These are phyloP conservation scores for Russula olivacea DNA, from an alignment of 768 basidiomycete species.

Conservation along the genomic window DNA sequence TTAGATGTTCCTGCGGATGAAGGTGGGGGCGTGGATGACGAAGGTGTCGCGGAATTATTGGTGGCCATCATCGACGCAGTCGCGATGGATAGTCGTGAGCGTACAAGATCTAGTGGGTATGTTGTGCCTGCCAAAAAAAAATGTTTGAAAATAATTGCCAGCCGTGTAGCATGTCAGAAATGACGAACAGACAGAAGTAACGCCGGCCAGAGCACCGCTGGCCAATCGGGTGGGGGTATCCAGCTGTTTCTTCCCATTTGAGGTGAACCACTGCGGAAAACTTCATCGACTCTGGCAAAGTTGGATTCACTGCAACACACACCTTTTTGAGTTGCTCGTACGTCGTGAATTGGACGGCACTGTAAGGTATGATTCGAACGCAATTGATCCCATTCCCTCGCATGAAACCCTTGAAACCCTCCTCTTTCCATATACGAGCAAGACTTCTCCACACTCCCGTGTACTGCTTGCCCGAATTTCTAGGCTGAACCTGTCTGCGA, in stretches of 20 bases:
- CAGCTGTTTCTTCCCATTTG: conserved; percentile 61
- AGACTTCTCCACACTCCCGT: conserved; percentile 81
- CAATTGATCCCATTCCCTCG: conserved; percentile 91
- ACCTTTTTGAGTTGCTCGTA: conserved; percentile 92
- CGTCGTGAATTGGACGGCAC: conserved; percentile 79
- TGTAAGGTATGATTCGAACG: conserved; percentile 87
- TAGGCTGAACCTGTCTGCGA: conserved; percentile 83
- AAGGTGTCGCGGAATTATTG: conserved; percentile 3
- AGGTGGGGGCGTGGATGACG: conserved; percentile 27
- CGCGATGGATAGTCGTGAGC: conserved; percentile 88
- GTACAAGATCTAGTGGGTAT: conserved; percentile 91
- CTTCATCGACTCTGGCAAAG: not conserved
- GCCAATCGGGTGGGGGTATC: conserved; percentile 84
- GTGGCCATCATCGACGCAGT: conserved; percentile 62
- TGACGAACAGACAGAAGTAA: conserved; percentile 85
- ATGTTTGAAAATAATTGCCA: not conserved
- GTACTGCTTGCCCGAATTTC: conserved; percentile 57
- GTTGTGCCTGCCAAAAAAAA: conserved; percentile 53
- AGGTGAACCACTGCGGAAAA: conserved; percentile 56
- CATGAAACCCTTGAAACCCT: conserved; percentile 92
- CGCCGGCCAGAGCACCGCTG: conserved; percentile 87
- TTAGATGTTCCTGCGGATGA: conserved; percentile 30
- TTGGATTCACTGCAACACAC: conserved; percentile 25
- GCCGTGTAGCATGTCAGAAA: not conserved
- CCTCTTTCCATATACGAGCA: conserved; percentile 87